A percentile compares a stretch with the other conserved stretches of the same genome.
phyloP scores from a whole-genome alignment of 2,329 filamentous ascomycete species.

The Sarocladium brachiariae region DNA sequence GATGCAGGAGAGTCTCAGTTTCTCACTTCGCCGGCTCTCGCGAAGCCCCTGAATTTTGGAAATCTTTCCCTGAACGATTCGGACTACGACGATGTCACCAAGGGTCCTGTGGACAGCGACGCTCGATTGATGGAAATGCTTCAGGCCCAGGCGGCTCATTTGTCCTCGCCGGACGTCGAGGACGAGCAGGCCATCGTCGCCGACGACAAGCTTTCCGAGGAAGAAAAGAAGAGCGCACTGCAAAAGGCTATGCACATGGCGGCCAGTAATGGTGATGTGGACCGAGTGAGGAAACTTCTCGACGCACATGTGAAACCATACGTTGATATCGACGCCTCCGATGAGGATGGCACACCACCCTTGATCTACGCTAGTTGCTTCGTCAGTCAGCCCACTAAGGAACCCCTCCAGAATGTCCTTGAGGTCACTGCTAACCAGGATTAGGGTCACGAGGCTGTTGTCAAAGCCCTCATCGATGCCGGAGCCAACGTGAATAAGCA shows the following conservation, averaged over 20 bases:
- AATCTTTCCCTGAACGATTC: slow-evolving; percentile 77
- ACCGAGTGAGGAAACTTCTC: slow-evolving; percentile 70
- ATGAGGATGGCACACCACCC: slow-evolving; percentile 93
- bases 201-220: slow-evolving; percentile 64
- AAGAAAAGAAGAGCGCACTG: slow-evolving; percentile 72
- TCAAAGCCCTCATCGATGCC: slow-evolving; percentile 73
- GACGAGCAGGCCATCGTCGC: slow-evolving; percentile 74
- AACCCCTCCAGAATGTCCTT: too few relatives aligned
- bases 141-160: slow-evolving; percentile 80
- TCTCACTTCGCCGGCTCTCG: slow-evolving; percentile 75
- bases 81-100: slow-evolving; percentile 56
- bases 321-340: slow-evolving; percentile 78
- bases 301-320: slow-evolving; percentile 65
- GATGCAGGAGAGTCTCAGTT: slow-evolving; percentile 85
- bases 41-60: slow-evolving; percentile 75
- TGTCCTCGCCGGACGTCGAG: slow-evolving; percentile 63
- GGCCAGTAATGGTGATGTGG: slow-evolving; percentile 89
- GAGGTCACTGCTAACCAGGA: too few relatives aligned
- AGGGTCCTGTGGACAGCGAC: slow-evolving; percentile 67
- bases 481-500: slow-evolving; percentile 88
- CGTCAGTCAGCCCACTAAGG: slow-evolving; percentile 41
- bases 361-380: slow-evolving; percentile 98
- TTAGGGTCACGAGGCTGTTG: slow-evolving; percentile 82
- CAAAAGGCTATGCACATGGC: slow-evolving; percentile 92
- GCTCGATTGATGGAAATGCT: slow-evolving; percentile 91